These are phyloP conservation scores for Davidsoniella australis DNA, from an alignment of 2,329 filamentous ascomycete genomes.

Conservation along the genomic window DNA sequence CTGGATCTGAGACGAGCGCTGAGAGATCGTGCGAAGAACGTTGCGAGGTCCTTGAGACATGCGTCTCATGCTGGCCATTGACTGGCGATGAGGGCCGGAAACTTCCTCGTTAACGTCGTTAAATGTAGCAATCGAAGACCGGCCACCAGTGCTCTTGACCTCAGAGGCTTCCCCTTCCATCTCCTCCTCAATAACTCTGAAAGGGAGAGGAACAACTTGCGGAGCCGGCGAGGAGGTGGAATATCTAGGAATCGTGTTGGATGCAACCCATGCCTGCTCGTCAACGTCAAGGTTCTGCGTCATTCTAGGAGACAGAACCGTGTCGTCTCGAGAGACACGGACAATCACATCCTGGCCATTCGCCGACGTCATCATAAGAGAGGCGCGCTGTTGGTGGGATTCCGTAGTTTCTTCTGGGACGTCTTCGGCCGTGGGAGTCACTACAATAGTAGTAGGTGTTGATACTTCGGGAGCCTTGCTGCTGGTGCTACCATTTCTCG, in stretches of 20 bases:
- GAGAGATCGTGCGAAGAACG: slow-evolving; percentile 28
- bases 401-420: background rate
- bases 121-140: slow-evolving; percentile 54
- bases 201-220: slow-evolving; percentile 47
- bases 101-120: slow-evolving; percentile 26
- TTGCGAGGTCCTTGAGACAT: slow-evolving; percentile 31
- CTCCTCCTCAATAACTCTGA: slow-evolving; percentile 34
- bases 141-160: slow-evolving; percentile 25
- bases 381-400: slow-evolving; percentile 13
- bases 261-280: slow-evolving; percentile 9
- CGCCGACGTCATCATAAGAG: slow-evolving; percentile 26
- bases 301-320: slow-evolving; percentile 17
- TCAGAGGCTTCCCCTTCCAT: slow-evolving; percentile 15
- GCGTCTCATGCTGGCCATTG: slow-evolving; percentile 22
- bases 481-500: background rate
- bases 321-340: slow-evolving; percentile 34
- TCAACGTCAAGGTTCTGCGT: slow-evolving; percentile 9
- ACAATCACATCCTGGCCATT: slow-evolving; percentile 32
- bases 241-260: slow-evolving; percentile 8
- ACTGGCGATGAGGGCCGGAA: slow-evolving; percentile 11
- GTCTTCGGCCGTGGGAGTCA: background rate
- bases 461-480: background rate
- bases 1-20: slow-evolving; percentile 13
- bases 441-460: too few relatives aligned
- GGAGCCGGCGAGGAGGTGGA: slow-evolving; percentile 28